A percentile compares a stretch with the other conserved stretches of the same genome.
These are phyloP conservation scores for Botryotinia globosa DNA, from an alignment of 2,329 filamentous ascomycete species.

Conservation along the genomic window DNA sequence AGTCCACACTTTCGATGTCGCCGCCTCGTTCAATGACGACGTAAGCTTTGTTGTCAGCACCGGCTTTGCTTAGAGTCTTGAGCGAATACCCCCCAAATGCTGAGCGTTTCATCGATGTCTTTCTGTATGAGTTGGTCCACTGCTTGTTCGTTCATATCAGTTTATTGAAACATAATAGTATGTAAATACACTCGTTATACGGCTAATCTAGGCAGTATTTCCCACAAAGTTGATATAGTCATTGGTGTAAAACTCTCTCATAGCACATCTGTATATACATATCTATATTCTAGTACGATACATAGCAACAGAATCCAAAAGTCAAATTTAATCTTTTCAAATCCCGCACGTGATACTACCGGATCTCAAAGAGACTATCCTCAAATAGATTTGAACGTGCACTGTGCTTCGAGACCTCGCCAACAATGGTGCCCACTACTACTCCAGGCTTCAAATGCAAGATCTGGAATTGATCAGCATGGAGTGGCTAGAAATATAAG, in stretches of 20 bases:
- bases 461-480: too few species aligned
- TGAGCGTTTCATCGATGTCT: neutral
- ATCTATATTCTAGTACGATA: neutral
- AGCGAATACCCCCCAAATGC: neutral
- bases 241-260: neutral
- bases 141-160: neutral
- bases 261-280: neutral
- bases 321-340: neutral
- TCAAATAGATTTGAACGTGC: neutral
- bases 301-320: neutral
- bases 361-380: neutral
- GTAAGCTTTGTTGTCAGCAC: slow-evolving; percentile 49
- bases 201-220: neutral
- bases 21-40: slow-evolving; percentile 51
- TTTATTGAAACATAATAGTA: too few species aligned
- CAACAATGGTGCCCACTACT: too few species aligned
- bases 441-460: too few species aligned
- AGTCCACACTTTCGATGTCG: slow-evolving; percentile 52
- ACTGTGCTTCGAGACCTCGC: too few species aligned
- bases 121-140: neutral
- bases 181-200: neutral
- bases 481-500: too few species aligned
- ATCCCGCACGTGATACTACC: neutral
- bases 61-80: slow-evolving; percentile 43
- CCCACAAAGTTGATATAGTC: neutral